phyloP scores from a whole-genome alignment of 371 early-diverging fungal species.

The Apophysomyces ossiformis region DNA sequence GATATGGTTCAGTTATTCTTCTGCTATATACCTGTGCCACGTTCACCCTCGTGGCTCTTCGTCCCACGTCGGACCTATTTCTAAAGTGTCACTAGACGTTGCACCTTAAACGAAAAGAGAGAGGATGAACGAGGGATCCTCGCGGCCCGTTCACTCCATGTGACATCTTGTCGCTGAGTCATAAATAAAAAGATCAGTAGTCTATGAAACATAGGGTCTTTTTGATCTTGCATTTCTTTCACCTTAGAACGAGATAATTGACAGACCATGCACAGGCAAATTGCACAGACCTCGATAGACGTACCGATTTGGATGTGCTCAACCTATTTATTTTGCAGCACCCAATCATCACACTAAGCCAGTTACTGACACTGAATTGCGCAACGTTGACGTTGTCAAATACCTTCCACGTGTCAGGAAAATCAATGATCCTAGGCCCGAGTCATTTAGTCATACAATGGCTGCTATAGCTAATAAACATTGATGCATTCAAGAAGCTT shows the following conservation, averaged over 20 bases:
- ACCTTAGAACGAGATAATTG: too few relatives aligned
- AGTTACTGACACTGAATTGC: neutral
- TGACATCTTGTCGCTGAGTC: neutral
- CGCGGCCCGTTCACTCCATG: slow-evolving; percentile 9
- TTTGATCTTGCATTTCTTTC: too few relatives aligned
- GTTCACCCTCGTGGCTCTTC: slow-evolving; percentile 10
- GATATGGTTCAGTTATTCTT: neutral
- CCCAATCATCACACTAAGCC: neutral
- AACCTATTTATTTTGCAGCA: too few relatives aligned
- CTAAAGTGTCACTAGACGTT: slow-evolving; percentile 5
- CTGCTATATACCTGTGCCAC: neutral
- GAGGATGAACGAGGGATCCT: slow-evolving; percentile 9
- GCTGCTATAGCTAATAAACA: neutral
- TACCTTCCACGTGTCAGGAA: slow-evolving; percentile 5
- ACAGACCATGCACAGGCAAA: too few relatives aligned
- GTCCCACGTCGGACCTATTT: slow-evolving; percentile 12
- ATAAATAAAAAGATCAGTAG: neutral
- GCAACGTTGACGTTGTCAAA: slow-evolving; percentile 8
- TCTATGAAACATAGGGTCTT: neutral
- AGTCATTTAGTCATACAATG: neutral
- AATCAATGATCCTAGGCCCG: neutral
- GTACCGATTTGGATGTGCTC: too few relatives aligned
- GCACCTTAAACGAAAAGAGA: slow-evolving; percentile 5
- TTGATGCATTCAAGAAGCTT: too few relatives aligned
- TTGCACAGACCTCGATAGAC: too few relatives aligned